A percentile compares a stretch with the other conserved stretches of the same genome.
Conservation (phyloP, 1,284 basidiomycete genomes). For the Schizopora paradoxa region DNA sequence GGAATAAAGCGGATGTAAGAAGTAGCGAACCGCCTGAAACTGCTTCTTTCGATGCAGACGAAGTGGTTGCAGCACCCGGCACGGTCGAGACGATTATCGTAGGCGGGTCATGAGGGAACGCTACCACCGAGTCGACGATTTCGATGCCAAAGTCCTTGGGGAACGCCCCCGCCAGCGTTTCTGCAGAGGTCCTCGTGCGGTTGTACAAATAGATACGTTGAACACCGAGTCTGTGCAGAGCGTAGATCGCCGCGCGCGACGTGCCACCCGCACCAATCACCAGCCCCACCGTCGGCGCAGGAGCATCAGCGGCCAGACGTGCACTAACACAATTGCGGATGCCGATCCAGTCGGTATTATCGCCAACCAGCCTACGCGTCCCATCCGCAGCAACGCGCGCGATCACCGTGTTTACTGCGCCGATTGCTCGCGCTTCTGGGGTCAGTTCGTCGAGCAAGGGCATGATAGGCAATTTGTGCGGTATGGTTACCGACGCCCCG, state of each 20-base stretch:
- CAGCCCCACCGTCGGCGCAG: conserved; percentile 47
- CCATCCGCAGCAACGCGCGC: conserved; percentile 43
- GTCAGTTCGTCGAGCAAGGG: conserved; percentile 73
- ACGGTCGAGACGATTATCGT: conserved; percentile 82
- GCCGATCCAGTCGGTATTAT: conserved; percentile 93
- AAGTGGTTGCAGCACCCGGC: conserved; percentile 65
- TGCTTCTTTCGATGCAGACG: conserved; percentile 34
- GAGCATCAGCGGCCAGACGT: conserved; percentile 33
- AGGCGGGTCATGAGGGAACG: conserved; percentile 50
- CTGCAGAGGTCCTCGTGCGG: conserved; percentile 70
- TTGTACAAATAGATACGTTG: conserved; percentile 80
- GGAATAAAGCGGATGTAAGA: conserved; percentile 54
- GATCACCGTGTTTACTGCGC: conserved; percentile 90
- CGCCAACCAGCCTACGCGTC: conserved; percentile 61
- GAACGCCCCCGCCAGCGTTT: conserved; percentile 64
- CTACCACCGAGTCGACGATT: conserved; percentile 54
- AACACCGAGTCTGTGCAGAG: conserved; percentile 67
- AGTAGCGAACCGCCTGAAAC: conserved; percentile 39
- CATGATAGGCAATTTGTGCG: conserved; percentile 86
- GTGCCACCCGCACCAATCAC: conserved; percentile 94
- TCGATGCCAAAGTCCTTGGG: conserved; percentile 52
- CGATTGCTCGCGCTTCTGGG: conserved; percentile 75
- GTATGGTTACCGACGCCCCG: conserved; percentile 94
- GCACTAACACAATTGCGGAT: conserved; percentile 59
- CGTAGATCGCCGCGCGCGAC: conserved; percentile 87